Percentiles rank a stretch among this genome's conserved stretches.
These are phyloP conservation scores for Sodiomyces alkalinus DNA, from an alignment of 2,329 filamentous ascomycete species.

Conservation along the genomic window DNA sequence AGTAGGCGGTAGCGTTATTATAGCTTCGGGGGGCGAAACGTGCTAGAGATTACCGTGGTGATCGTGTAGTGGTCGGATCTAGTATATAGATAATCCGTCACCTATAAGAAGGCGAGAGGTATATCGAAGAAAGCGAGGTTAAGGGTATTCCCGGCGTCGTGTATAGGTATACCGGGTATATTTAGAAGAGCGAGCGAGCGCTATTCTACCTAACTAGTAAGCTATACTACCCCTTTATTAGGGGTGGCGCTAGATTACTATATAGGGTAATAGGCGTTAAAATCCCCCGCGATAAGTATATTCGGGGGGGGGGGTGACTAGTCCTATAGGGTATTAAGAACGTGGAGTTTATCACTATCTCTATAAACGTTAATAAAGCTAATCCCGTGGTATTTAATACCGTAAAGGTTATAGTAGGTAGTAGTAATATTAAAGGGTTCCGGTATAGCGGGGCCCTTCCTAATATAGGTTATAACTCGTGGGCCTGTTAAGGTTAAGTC, in stretches of 20 bases:
- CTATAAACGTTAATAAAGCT: not conserved
- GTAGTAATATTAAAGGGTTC: too few relatives aligned
- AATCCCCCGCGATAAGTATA: slow-evolving; percentile 7
- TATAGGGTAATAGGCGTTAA: slow-evolving; percentile 7
- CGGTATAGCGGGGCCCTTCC: too few relatives aligned
- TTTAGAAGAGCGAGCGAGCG: not conserved
- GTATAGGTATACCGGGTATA: not conserved
- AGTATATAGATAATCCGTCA: not conserved
- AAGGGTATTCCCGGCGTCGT: not conserved
- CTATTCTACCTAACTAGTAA: not conserved
- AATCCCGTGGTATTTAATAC: too few relatives aligned
- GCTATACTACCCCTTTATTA: not conserved
- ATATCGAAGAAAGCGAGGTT: not conserved
- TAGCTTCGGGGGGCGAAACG: too few relatives aligned
- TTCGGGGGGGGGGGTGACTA: too few relatives aligned
- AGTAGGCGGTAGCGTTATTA: too few relatives aligned
- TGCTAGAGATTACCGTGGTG: too few relatives aligned
- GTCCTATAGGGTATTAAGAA: not conserved
- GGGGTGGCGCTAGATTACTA: slow-evolving; percentile 4
- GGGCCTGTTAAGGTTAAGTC: too few relatives aligned
- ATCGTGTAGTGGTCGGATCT: slow-evolving; percentile 1
- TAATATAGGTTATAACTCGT: too few relatives aligned
- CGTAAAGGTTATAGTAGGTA: too few relatives aligned
- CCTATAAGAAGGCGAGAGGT: not conserved
- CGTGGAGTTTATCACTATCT: not conserved